Base-by-base conservation (phyloP, 2,329 filamentous ascomycete species). In the Alternaria triticina region DNA sequence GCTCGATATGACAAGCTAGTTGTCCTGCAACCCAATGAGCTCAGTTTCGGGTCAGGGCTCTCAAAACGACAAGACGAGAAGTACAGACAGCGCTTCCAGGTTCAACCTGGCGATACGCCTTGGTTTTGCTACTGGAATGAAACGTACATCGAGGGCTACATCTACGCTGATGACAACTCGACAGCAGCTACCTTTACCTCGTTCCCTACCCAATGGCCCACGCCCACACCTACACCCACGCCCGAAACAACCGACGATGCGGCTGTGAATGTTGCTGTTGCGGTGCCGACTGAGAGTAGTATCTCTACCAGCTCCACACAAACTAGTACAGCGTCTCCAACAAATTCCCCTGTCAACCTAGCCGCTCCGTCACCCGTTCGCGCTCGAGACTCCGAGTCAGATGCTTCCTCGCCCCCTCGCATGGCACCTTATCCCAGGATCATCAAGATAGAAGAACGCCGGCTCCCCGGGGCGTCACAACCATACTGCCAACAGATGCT, bases 111-210 rank as follows among this genome's bases (percentile, higher is more conserved):
- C 9, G 87, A 90, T 36, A 84, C 83, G 62, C 88, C 89, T 3
- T 92, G 89, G 89, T 90, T 88, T 71, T 92, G 89, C 76, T 87
- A 86, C 74, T 92, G 89, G 88, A 91, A 91, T 73, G 81, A 83
- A 13, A 91, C 89, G 0, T 83, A 88, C 57, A 82, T 91, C 54
- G 89, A 91, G 75, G 86, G 87, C 40, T 91, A 90, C 77, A 84
- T 92, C 50, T 92, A 90, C 71, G 82, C 88, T 57, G 84, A 87
- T 57, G 78, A 87, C 74, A 81, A 86, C 51, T 81, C 84, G 13
- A 79, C 80, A 4, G 76, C 77, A 17, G 78, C 77, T 30, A 72
- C 72, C 6, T 72, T 75, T 23, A 76, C 74, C 10, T 68, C 64
- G 17, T 73, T 73, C 27, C 71, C 74, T 6, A 71, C 74, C 3